Conservation (phyloP, 2,329 filamentous ascomycete genomes). For the Trichophyton mentagrophytes region DNA sequence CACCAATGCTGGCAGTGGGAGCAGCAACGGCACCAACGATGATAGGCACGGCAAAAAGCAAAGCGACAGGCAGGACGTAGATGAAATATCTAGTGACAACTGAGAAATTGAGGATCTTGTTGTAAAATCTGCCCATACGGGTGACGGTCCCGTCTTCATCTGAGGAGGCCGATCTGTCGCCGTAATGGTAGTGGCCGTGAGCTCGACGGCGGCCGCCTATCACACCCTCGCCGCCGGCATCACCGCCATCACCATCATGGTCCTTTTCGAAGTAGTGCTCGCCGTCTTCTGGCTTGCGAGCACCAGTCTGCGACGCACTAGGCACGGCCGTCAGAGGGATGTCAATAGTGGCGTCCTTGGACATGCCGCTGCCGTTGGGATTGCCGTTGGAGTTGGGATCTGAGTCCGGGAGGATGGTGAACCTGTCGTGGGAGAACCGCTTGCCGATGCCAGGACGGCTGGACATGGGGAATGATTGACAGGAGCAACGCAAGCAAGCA, state of each 20-base stretch:
- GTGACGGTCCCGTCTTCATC: constrained; percentile 45
- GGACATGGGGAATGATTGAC: constrained; percentile 18
- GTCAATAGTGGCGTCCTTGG: constrained; percentile 45
- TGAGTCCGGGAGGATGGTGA: constrained; percentile 29
- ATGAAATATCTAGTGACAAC: constrained; percentile 52
- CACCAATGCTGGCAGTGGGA: constrained; percentile 38
- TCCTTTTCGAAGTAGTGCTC: constrained; percentile 25
- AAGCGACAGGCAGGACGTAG: constrained; percentile 46
- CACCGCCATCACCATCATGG: constrained; percentile 9
- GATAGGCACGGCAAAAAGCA: constrained; percentile 50
- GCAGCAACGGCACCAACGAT: constrained; percentile 46
- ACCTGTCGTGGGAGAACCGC: constrained; percentile 35
- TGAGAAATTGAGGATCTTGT: constrained; percentile 49
- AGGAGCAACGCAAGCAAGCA: neutral
- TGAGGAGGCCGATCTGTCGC: constrained; percentile 25
- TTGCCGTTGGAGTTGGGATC: constrained; percentile 21
- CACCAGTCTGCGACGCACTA: constrained; percentile 36
- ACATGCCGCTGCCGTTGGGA: constrained; percentile 9
- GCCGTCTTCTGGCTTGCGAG: constrained; percentile 29
- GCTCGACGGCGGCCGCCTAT: constrained; percentile 25
- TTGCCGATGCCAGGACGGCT: constrained; percentile 26
- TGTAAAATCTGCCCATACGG: constrained; percentile 48
- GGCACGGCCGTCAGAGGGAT: constrained; percentile 48
- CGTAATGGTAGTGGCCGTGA: constrained; percentile 16
- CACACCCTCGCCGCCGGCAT: constrained; percentile 8